Conservation (phyloP, 192 early-diverging fungal genomes). For the Entomortierella lignicola region DNA sequence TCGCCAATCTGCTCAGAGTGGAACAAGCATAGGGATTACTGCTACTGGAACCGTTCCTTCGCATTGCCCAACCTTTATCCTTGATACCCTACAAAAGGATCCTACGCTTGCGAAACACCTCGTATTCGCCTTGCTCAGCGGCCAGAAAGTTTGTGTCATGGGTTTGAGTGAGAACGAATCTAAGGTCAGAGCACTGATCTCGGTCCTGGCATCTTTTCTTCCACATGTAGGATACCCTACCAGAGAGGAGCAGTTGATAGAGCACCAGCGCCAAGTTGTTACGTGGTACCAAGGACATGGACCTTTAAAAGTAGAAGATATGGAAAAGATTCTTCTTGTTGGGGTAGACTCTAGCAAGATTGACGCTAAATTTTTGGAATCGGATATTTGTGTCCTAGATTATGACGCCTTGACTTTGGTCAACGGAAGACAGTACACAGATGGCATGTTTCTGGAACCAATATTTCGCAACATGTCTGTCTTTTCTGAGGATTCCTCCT, state of each 20-base stretch:
- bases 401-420: constrained; percentile 45
- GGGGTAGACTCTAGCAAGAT: constrained; percentile 50
- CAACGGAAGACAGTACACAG: constrained; percentile 37
- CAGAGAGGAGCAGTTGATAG: constrained; percentile 44
- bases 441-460: constrained; percentile 33
- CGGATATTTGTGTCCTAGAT: constrained; percentile 33
- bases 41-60: constrained; percentile 8
- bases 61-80: constrained; percentile 22
- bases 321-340: constrained; percentile 24
- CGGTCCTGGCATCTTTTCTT: constrained; percentile 34
- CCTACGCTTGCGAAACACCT: constrained; percentile 31
- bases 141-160: constrained; percentile 46
- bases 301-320: constrained; percentile 30
- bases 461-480: constrained; percentile 36
- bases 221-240: constrained; percentile 44
- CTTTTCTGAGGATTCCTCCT: constrained; percentile 41
- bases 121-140: constrained; percentile 40
- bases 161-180: constrained; percentile 31
- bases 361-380: constrained; percentile 45
- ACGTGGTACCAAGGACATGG: constrained; percentile 43
- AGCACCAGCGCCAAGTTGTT: constrained; percentile 40
- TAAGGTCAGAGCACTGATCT: constrained; percentile 30
- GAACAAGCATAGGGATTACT: constrained; percentile 15
- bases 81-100: constrained; percentile 38
- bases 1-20: constrained; percentile 43